Evolutionary conservation across 2,329 filamentous ascomycete species (phyloP).

Genomic region (Parastagonospora avenae): DNA sequence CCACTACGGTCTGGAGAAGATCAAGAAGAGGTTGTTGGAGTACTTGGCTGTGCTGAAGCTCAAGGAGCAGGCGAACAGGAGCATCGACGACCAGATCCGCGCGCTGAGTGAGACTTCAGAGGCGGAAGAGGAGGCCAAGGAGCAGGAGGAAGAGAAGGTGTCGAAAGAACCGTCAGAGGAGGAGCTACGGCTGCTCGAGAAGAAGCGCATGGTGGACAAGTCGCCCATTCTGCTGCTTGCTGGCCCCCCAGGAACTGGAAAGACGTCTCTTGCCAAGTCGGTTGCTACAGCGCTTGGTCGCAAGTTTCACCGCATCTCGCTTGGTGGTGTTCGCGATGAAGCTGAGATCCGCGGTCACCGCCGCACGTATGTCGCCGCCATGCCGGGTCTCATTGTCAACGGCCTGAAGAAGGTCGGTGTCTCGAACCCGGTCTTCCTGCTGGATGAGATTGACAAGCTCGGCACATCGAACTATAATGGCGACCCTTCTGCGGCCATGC

Average conservation of each 20-base stretch:
- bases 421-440: conserved; percentile 89
- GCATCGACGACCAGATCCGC: conserved; percentile 77
- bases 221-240: conserved; percentile 93
- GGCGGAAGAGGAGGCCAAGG: conserved; percentile 43
- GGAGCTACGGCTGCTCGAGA: conserved; percentile 76
- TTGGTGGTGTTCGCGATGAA: conserved; percentile 94
- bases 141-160: conserved; percentile 50
- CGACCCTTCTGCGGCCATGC: conserved; percentile 95
- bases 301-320: conserved; percentile 95
- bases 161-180: conserved; percentile 44
- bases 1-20: conserved; percentile 94
- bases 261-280: conserved; percentile 93
- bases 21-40: conserved; percentile 94
- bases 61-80: conserved; percentile 87
- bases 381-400: conserved; percentile 94
- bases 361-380: conserved; percentile 96
- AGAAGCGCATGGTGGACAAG: conserved; percentile 88
- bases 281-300: conserved; percentile 89
- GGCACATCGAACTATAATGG: conserved; percentile 90
- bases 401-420: conserved; percentile 95
- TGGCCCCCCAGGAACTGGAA: conserved; percentile 91
- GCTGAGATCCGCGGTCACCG: conserved; percentile 95
- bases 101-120: conserved; percentile 55
- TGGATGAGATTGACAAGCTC: conserved; percentile 98
- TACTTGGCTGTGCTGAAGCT: conserved; percentile 95